Base-by-base conservation (phyloP, 768 basidiomycete species). In the Trametes sanguinea region DNA sequence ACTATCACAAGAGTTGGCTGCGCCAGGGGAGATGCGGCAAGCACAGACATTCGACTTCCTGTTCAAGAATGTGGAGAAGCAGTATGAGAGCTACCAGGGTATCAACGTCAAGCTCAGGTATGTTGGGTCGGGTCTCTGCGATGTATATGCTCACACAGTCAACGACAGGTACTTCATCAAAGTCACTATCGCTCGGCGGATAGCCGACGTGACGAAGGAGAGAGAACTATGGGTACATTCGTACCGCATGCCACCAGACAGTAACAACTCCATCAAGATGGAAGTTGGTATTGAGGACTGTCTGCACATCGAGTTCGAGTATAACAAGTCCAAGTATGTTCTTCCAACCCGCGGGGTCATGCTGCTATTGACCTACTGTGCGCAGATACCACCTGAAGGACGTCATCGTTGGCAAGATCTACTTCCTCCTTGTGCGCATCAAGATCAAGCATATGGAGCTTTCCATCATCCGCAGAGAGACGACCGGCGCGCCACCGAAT, bases 391-490 rank as follows among this genome's bases (percentile, higher is more conserved):
- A 99, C 73, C 77, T 98, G 62, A 98, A 98, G 77, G 96, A 98
- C 72, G 97, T 98, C 54, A 98, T 98, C 48, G 95, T 99, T 32
- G 97, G 97, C 75, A 98, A 98, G 81, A 98, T 98, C 73, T 98
- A 96, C 80, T 98, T 99, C 80, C 81, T 99, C 53, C 88, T 98
- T 45, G 95, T 98, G 7, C 89, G 97, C 57, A 98, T 99, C 82
- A 98, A 93, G 82, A 99, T 98, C 78, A 98, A 99, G 76, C 95
- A 98, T 69, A 98, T 98, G 96, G 95, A 99, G 73, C 81, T 98
- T 30, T 98, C 95, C 14, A 98, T 98, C 72, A 98, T 99, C 67
- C 88, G 96, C 42, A 85, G 95, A 22, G 97, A 98, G 75, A 99
- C 97, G 22, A 98, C 96, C 0, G 96, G 96, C 11, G 84, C 95